These are phyloP conservation scores for Hortaea sp. DNA, from an alignment of 2,329 filamentous ascomycete genomes.

Conservation along the genomic window DNA sequence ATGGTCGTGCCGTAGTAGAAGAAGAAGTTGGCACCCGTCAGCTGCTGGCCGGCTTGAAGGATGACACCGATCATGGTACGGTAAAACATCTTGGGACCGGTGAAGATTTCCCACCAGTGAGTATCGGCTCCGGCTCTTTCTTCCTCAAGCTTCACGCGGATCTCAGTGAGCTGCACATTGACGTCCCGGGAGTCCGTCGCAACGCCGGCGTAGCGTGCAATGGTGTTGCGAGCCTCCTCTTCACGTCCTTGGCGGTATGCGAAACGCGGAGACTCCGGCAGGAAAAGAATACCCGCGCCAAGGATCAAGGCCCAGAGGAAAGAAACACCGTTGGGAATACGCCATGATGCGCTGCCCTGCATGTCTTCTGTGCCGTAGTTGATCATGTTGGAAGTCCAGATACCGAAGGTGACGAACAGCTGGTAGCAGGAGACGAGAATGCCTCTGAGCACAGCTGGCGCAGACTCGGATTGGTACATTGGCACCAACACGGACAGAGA, in stretches of 20 bases:
- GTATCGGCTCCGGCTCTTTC: constrained; percentile 38
- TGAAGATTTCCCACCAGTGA: constrained; percentile 58
- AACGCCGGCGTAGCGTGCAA: constrained; percentile 46
- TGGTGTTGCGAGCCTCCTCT: constrained; percentile 41
- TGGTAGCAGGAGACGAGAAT: constrained; percentile 56
- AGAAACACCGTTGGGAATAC: constrained; percentile 51
- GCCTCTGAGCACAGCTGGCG: constrained; percentile 54
- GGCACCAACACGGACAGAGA: constrained; percentile 53
- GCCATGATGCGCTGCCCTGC: constrained; percentile 45
- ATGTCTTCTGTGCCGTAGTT: constrained; percentile 51
- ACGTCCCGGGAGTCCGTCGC: constrained; percentile 45
- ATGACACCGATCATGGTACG: constrained; percentile 52
- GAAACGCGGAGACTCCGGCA: constrained; percentile 48
- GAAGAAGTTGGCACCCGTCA: constrained; percentile 60
- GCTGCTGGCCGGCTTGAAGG: constrained; percentile 56
- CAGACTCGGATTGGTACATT: constrained; percentile 60
- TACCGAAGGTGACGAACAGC: constrained; percentile 60
- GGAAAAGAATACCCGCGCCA: constrained; percentile 43
- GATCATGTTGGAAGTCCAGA: constrained; percentile 41
- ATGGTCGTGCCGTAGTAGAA: constrained; percentile 29
- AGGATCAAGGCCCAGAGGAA: constrained; percentile 48
- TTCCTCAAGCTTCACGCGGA: constrained; percentile 45
- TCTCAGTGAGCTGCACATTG: constrained; percentile 44
- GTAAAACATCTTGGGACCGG: constrained; percentile 56
- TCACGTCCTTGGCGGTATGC: constrained; percentile 46